Percentiles rank a stretch among this genome's conserved stretches.
phyloP scores from a whole-genome alignment of 495 filamentous ascomycete species.

The Podospora fimiseda region DNA sequence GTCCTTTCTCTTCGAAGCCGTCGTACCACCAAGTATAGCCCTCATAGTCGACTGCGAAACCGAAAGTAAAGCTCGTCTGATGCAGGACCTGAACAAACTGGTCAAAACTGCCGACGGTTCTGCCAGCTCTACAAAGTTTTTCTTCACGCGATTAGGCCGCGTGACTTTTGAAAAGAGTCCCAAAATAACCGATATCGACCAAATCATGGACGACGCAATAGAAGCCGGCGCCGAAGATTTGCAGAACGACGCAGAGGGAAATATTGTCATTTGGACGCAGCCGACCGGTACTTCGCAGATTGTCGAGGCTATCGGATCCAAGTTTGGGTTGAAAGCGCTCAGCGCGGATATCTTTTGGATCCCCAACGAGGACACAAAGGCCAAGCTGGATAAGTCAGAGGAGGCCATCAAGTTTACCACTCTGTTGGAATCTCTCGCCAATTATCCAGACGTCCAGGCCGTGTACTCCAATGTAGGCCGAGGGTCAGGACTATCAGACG shows the following conservation, averaged over 20 bases:
- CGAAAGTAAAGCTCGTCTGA: constrained; percentile 65
- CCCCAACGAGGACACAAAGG: constrained; percentile 71
- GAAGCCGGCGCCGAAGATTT: constrained; percentile 83
- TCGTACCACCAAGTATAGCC: constrained; percentile 70
- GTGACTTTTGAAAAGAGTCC: constrained; percentile 54
- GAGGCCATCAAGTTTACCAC: constrained; percentile 47
- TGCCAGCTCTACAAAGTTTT: constrained; percentile 65
- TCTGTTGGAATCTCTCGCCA: constrained; percentile 47
- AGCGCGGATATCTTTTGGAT: constrained; percentile 79
- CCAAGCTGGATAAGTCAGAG: constrained; percentile 45
- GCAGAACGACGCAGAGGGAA: constrained; percentile 60
- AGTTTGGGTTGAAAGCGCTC: constrained; percentile 56
- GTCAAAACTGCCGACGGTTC: constrained; percentile 65
- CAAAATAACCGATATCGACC: constrained; percentile 57
- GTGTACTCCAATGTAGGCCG: constrained; percentile 57
- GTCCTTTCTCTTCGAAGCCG: constrained; percentile 69
- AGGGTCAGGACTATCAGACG: constrained; percentile 35
- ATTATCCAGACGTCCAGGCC: constrained; percentile 59
- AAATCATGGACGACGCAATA: constrained; percentile 74
- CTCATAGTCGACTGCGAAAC: constrained; percentile 72
- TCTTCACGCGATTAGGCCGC: constrained; percentile 74
- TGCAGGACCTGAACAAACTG: constrained; percentile 61
- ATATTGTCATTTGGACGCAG: constrained; percentile 68
- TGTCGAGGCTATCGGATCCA: constrained; percentile 52
- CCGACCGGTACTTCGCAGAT: constrained; percentile 61